A percentile compares a stretch with the other conserved stretches of the same genome.
These are phyloP conservation scores for Plasmodium falciparum DNA, from an alignment of 169 alveolate species.

Conservation along the genomic window DNA sequence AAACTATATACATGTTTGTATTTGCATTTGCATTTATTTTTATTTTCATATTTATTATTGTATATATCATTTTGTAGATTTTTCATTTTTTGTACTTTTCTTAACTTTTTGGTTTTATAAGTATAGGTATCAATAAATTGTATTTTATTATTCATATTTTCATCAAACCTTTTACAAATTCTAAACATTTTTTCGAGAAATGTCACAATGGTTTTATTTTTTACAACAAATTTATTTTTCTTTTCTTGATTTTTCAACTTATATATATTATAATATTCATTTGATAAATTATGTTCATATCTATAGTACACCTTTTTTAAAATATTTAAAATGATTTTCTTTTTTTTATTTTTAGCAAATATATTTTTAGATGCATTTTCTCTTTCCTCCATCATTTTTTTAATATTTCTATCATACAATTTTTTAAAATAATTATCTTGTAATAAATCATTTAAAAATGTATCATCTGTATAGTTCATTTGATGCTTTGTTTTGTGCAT, in stretches of 20 bases:
- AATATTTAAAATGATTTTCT: not conserved
- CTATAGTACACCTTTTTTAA: slow-evolving; percentile 12
- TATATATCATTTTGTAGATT: not conserved
- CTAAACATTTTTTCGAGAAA: slow-evolving; percentile 19
- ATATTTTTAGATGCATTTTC: not conserved
- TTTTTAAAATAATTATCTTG: no score
- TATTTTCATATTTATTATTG: no score
- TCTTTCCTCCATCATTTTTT: no score
- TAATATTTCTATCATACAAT: no score
- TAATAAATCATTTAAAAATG: no score
- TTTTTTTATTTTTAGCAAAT: not conserved
- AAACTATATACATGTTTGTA: no score
- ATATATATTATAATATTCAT: slow-evolving; percentile 19
- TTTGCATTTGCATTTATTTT: no score
- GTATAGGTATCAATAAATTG: slow-evolving; percentile 18
- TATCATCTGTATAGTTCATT: no score
- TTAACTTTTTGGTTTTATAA: not conserved
- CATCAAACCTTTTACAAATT: slow-evolving; percentile 7
- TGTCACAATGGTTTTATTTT: slow-evolving; percentile 11
- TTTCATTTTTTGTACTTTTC: not conserved
- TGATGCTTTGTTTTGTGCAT: not conserved
- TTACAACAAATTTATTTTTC: slow-evolving; percentile 5
- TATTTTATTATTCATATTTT: slow-evolving; percentile 13
- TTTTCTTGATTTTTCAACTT: slow-evolving; percentile 10
- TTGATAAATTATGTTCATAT: slow-evolving; percentile 8